phyloP scores from a whole-genome alignment of 2,329 filamentous ascomycete species.

The Exophiala sp. region DNA sequence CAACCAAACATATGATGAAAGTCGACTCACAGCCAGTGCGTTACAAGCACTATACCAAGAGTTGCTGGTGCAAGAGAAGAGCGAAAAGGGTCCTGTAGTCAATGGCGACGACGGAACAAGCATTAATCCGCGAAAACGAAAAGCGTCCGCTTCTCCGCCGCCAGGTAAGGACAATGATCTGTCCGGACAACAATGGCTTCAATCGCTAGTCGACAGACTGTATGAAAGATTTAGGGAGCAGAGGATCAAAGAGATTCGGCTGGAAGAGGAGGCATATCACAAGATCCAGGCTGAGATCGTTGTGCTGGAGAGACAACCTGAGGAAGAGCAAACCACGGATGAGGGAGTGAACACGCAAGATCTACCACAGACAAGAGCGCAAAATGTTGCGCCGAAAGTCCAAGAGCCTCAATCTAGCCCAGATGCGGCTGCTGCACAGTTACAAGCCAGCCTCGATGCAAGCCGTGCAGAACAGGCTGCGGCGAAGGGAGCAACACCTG shows the following conservation, averaged over 20 bases:
- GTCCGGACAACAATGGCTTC: slow-evolving; percentile 15
- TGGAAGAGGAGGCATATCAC: slow-evolving; percentile 68
- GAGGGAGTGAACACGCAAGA: background rate
- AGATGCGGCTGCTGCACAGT: slow-evolving; percentile 17
- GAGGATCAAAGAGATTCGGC: slow-evolving; percentile 65
- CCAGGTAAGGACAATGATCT: slow-evolving; percentile 30
- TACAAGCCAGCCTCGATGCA: slow-evolving; percentile 19
- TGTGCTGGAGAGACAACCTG: slow-evolving; percentile 61
- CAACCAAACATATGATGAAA: slow-evolving; percentile 67
- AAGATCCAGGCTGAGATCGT: slow-evolving; percentile 64
- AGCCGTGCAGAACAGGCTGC: slow-evolving; percentile 7
- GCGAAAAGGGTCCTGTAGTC: slow-evolving; percentile 32
- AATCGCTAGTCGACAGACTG: slow-evolving; percentile 63
- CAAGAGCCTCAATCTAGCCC: slow-evolving; percentile 5
- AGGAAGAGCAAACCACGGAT: slow-evolving; percentile 39
- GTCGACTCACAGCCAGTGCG: slow-evolving; percentile 71
- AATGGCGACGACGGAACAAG: slow-evolving; percentile 33
- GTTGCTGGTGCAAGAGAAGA: slow-evolving; percentile 67
- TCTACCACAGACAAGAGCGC: background rate
- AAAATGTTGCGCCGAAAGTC: slow-evolving; percentile 1
- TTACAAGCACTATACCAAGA: slow-evolving; percentile 75
- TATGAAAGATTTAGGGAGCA: slow-evolving; percentile 71
- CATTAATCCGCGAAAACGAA: slow-evolving; percentile 66
- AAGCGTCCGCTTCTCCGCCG: slow-evolving; percentile 63
- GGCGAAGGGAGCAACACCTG: slow-evolving; percentile 3